phyloP scores from a whole-genome alignment of 2,329 filamentous ascomycete genomes.

The Neonectria magnoliae region DNA sequence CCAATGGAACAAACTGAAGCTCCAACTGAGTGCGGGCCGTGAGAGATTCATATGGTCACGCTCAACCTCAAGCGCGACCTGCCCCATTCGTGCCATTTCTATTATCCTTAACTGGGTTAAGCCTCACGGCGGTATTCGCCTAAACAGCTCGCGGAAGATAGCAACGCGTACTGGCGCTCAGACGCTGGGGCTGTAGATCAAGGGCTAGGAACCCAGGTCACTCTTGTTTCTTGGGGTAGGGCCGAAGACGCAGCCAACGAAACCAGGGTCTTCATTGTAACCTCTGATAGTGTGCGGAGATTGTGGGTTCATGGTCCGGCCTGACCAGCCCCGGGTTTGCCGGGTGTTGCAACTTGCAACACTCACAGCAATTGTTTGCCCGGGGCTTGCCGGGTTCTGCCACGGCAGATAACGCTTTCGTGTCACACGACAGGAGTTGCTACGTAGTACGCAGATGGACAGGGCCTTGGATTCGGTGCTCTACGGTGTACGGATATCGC shows the following conservation, averaged over 20 bases:
- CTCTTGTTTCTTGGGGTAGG: background rate
- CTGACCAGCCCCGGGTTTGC: background rate
- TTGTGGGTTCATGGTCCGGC: background rate
- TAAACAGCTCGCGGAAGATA: background rate
- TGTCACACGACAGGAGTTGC: background rate
- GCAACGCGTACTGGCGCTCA: background rate
- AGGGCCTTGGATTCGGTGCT: background rate
- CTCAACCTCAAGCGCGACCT: background rate
- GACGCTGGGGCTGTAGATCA: background rate
- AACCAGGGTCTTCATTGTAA: background rate
- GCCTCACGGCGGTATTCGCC: background rate
- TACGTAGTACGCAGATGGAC: background rate
- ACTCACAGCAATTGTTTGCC: background rate
- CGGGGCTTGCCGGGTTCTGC: background rate
- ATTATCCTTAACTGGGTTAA: background rate
- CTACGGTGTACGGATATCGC: slow-evolving; percentile 1
- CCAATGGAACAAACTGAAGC: background rate
- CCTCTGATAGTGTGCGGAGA: background rate
- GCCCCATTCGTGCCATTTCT: background rate
- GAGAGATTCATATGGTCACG: background rate
- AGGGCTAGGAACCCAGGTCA: background rate
- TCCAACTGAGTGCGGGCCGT: background rate
- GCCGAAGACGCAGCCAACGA: background rate
- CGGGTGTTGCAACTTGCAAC: background rate
- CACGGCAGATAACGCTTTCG: background rate